Percentiles rank a stretch among this genome's conserved stretches.
Conservation (phyloP, 352 stramenopile species). For the Thalassiosira allenii region DNA sequence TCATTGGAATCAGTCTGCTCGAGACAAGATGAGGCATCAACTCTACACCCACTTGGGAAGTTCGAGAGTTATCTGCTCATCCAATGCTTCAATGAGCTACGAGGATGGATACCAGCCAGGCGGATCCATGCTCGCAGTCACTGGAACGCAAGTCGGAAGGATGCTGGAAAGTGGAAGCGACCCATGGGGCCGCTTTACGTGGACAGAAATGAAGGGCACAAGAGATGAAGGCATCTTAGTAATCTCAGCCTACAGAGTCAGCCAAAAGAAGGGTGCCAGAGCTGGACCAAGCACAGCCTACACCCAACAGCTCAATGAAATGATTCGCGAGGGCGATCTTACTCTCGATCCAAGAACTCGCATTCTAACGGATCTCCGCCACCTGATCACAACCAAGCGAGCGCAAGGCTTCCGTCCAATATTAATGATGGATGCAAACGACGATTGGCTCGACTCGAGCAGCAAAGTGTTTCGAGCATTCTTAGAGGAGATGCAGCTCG, state of each 20-base stretch:
- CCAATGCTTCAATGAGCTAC: no score
- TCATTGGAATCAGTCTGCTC: no score
- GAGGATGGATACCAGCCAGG: slow-evolving; percentile 32
- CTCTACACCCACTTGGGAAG: no score
- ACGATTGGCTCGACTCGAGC: neutral
- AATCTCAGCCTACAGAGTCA: slow-evolving; percentile 26
- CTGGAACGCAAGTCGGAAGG: neutral
- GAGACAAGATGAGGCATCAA: no score
- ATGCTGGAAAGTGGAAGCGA: neutral
- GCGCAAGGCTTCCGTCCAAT: neutral
- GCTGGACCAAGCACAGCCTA: slow-evolving; percentile 5
- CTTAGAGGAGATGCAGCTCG: neutral
- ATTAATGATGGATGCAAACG: slow-evolving; percentile 26
- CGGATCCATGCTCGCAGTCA: slow-evolving; percentile 6
- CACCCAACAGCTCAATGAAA: neutral
- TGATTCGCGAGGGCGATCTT: neutral
- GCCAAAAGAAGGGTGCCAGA: neutral
- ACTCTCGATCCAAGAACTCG: slow-evolving; percentile 3
- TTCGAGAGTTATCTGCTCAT: no score
- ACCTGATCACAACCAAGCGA: neutral
- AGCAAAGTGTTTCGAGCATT: slow-evolving; percentile 4
- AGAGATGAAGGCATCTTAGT: slow-evolving; percentile 29
- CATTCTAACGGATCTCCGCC: neutral
- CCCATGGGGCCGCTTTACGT: slow-evolving; percentile 17
- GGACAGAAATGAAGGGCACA: neutral